Percentiles rank a stretch among this genome's conserved stretches.
These are phyloP conservation scores for Chondrus crispus DNA, from an alignment of 23 red algal genomes.

Conservation along the genomic window DNA sequence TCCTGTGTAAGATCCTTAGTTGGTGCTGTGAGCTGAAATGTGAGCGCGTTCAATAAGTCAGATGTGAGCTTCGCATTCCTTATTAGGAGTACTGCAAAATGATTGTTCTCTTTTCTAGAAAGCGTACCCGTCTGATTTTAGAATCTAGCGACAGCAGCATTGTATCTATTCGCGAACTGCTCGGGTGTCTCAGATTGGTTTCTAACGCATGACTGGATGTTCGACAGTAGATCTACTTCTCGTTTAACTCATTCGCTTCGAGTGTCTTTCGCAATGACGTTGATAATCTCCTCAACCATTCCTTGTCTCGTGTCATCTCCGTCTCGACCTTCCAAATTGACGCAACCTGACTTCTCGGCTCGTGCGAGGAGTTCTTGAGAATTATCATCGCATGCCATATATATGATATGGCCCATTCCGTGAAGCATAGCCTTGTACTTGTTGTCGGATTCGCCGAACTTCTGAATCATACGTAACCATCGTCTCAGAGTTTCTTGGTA, in stretches of 20 bases:
- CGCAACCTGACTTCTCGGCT: background rate
- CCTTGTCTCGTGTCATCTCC: background rate
- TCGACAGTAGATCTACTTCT: background rate
- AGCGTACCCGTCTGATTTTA: background rate
- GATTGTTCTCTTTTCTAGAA: background rate
- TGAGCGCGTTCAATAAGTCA: background rate
- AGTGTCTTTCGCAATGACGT: background rate
- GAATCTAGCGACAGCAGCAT: background rate
- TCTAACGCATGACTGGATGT: background rate
- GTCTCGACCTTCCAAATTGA: background rate
- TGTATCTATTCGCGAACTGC: background rate
- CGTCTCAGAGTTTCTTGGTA: background rate
- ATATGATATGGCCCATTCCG: constrained; percentile 14
- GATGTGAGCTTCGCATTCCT: background rate
- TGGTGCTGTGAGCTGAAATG: background rate
- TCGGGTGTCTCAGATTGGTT: background rate
- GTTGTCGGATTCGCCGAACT: background rate
- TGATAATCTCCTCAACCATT: background rate
- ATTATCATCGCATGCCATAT: constrained; percentile 1
- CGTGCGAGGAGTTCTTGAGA: background rate
- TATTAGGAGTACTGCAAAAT: background rate
- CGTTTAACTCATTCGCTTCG: background rate
- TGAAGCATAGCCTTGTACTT: constrained; percentile 6
- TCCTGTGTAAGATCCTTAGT: background rate
- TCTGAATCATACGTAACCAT: background rate